Evolutionary conservation across 192 early-diverging fungal genomes (phyloP), one percentile per base, ranked within the genome.

Genomic region (Coemansia sp.): DNA sequence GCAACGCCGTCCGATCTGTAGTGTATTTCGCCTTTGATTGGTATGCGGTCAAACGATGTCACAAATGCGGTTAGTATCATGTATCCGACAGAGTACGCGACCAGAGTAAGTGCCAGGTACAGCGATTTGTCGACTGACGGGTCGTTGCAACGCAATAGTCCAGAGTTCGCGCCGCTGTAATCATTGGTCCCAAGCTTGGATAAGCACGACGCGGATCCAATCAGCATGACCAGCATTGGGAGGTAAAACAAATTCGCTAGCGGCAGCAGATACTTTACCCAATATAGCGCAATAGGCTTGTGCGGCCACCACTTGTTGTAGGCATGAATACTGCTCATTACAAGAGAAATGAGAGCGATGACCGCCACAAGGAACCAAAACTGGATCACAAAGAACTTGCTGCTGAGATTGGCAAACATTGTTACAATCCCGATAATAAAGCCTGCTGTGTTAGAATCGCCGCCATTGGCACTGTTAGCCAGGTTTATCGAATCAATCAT

Each of bases 1-100:
- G 89, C 91, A n/a, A 90, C 85, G 39, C 86, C 85, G 53, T 87
- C 87, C n/a, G 89, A 87, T 56, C 84, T 86, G 75, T 88, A 92
- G 58, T 88, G 87, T 45, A 91, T 91, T 76, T 92, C 91, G 55
- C 88, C 88, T 18, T 87, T 75, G 8, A 76, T 75, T 1, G 91
- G 91, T 23, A 87, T 86, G 8, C 89, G 85, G 51, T 92, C 91
- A 62, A 89, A 88, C 0, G 89, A 89, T 4, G 91, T 90, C 21
- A 92, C 69, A 73, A 92, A 91, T 9, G 88, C 73, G 12, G 89
- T 90, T 59, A 91, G 76, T 34, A 91, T 72, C 35, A 89, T 65
- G 58, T 91, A 91, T 15, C 88, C 89, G 9, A 86, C 64, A 0
- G 87, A 84, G 59, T 91, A 92, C 2, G 85, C 89, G 1, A 87